These are phyloP conservation scores for Fusarium marasasianum DNA, from an alignment of 2,329 filamentous ascomycete genomes.

Conservation along the genomic window DNA sequence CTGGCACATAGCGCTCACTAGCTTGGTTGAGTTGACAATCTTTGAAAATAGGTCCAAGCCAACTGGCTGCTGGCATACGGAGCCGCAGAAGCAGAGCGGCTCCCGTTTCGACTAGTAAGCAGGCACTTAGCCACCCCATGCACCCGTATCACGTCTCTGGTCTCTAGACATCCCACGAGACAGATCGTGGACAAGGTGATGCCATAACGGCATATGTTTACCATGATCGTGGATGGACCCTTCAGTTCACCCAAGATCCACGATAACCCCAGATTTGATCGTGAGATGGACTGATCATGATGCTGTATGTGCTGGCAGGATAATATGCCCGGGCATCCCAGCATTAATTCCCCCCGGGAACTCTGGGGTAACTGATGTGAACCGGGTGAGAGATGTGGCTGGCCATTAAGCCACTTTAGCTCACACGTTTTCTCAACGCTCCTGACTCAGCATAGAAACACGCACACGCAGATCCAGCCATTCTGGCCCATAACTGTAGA, in stretches of 20 bases:
- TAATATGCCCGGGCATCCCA: background rate
- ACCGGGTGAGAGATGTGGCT: background rate
- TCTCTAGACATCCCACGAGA: slow-evolving; percentile 18
- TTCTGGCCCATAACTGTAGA: slow-evolving; percentile 8
- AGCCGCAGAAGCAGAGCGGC: slow-evolving; percentile 34
- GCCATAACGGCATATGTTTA: slow-evolving; percentile 22
- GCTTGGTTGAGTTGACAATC: background rate
- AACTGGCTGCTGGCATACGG: slow-evolving; percentile 18
- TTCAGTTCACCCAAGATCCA: slow-evolving; percentile 18
- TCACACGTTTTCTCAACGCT: background rate
- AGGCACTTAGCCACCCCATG: background rate
- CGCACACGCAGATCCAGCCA: slow-evolving; percentile 16
- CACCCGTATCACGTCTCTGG: background rate
- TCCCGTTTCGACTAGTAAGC: slow-evolving; percentile 14
- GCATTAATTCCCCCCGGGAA: background rate
- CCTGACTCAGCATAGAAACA: slow-evolving; percentile 17
- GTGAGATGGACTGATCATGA: background rate
- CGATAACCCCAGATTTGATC: slow-evolving; percentile 22
- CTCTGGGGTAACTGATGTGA: background rate
- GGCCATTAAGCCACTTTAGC: background rate
- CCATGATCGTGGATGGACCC: slow-evolving; percentile 20
- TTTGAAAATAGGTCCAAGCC: background rate
- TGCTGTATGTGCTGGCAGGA: background rate
- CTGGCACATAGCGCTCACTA: background rate
- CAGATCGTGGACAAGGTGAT: slow-evolving; percentile 32